These are phyloP conservation scores for Yamadazyma atmosphaerica DNA, from an alignment of 1,139 yeast genomes.

Conservation along the genomic window DNA sequence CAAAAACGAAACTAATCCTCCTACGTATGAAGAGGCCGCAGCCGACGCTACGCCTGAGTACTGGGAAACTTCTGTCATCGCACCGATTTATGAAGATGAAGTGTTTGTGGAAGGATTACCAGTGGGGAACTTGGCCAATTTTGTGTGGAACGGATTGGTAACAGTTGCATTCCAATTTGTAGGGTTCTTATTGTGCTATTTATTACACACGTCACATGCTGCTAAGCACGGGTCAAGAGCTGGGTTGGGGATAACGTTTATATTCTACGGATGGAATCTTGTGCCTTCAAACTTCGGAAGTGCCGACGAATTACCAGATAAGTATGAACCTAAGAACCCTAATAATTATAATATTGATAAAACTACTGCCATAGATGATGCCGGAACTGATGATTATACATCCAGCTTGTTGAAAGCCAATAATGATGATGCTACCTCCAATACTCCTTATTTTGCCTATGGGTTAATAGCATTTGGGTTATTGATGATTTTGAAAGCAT, in stretches of 20 bases:
- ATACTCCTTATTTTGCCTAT: conserved; percentile 53
- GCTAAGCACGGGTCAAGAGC: conserved; percentile 95
- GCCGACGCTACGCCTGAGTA: conserved; percentile 95
- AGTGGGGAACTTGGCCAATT: conserved; percentile 87
- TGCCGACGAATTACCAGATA: conserved; percentile 35
- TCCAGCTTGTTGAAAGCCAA: conserved; percentile 30
- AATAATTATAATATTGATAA: conserved; percentile 51
- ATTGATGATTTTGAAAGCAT: conserved; percentile 62
- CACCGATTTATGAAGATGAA: conserved; percentile 84
- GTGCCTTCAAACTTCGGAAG: conserved; percentile 60
- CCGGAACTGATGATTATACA: conserved; percentile 49
- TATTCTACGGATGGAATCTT: conserved; percentile 73
- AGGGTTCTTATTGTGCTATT: conserved; percentile 87
- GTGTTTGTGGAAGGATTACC: conserved; percentile 94
- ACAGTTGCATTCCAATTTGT: conserved; percentile 90
- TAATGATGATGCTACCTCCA: conserved; percentile 14
- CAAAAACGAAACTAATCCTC: conserved; percentile 62
- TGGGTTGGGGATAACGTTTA: conserved; percentile 85
- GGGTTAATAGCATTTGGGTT: conserved; percentile 68
- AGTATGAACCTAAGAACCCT: conserved; percentile 57
- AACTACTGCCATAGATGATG: conserved; percentile 34
- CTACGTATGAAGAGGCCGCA: conserved; percentile 93
- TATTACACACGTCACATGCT: conserved; percentile 94
- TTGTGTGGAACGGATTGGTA: conserved; percentile 87
- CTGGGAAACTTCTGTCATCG: conserved; percentile 88